Evolutionary conservation across 352 stramenopile species (phyloP).

Genomic region (Plasmopara viticola): DNA sequence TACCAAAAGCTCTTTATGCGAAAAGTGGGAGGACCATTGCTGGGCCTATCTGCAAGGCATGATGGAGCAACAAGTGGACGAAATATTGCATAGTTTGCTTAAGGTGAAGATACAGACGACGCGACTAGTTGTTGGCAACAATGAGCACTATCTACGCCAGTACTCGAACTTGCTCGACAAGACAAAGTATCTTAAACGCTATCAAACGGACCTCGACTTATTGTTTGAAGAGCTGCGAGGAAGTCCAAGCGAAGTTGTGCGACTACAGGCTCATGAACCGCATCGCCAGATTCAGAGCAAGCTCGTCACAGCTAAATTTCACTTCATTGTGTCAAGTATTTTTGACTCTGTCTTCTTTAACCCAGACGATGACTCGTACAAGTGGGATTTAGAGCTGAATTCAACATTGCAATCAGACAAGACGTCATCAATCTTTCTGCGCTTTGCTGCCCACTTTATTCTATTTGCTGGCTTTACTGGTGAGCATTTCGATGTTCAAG

Average conservation of each 20-base stretch:
- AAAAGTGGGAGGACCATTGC: slow-evolving; percentile 82
- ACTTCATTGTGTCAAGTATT: slow-evolving; percentile 70
- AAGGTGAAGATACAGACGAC: slow-evolving; percentile 71
- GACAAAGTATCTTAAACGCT: slow-evolving; percentile 70
- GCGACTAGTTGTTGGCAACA: slow-evolving; percentile 26
- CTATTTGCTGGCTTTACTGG: slow-evolving; percentile 66
- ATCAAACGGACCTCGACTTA: slow-evolving; percentile 53
- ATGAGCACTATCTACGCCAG: not conserved
- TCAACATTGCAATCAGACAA: slow-evolving; percentile 35
- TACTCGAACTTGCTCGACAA: slow-evolving; percentile 1
- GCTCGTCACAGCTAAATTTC: slow-evolving; percentile 67
- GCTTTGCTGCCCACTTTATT: slow-evolving; percentile 77
- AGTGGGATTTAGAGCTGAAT: slow-evolving; percentile 62
- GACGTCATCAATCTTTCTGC: slow-evolving; percentile 52
- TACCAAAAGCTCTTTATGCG: slow-evolving; percentile 56
- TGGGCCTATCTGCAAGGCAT: slow-evolving; percentile 74
- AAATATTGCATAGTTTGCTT: slow-evolving; percentile 56
- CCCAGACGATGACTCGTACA: slow-evolving; percentile 38
- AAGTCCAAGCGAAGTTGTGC: slow-evolving; percentile 56
- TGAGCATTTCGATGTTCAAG: slow-evolving; percentile 53
- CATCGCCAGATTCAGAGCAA: slow-evolving; percentile 76
- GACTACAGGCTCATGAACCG: slow-evolving; percentile 60
- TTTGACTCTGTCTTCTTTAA: slow-evolving; percentile 49
- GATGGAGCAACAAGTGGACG: slow-evolving; percentile 65
- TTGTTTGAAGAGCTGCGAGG: slow-evolving; percentile 74